A percentile compares a stretch with the other conserved stretches of the same genome.
These are phyloP conservation scores for Pseudogymnoascus sp. DNA, from an alignment of 2,329 filamentous ascomycete species.

Conservation along the genomic window DNA sequence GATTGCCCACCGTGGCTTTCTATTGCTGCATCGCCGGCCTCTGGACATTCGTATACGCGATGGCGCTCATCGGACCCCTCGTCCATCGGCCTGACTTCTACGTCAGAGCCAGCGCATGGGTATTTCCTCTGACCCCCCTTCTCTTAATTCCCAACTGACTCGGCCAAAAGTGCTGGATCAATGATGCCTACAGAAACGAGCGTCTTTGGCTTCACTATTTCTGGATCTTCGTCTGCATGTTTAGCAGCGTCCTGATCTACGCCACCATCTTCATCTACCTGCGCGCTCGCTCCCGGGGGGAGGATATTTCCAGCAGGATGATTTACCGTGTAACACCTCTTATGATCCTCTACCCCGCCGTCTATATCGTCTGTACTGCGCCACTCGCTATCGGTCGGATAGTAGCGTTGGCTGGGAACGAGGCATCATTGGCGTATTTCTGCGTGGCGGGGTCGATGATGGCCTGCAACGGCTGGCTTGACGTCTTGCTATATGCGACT, in stretches of 20 bases:
- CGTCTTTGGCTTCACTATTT: constrained; percentile 55
- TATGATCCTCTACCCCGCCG: neutral
- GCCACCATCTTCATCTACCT: constrained; percentile 17
- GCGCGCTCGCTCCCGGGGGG: neutral
- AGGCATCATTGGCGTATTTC: neutral
- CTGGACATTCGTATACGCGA: constrained; percentile 52
- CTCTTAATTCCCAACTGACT: neutral
- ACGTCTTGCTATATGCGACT: neutral
- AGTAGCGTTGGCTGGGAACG: neutral
- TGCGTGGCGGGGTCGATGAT: neutral
- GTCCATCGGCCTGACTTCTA: constrained; percentile 39
- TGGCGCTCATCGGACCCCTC: constrained; percentile 42
- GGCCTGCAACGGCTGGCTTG: neutral
- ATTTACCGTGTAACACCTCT: neutral
- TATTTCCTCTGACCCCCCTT: constrained; percentile 35
- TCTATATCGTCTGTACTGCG: neutral
- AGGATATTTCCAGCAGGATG: neutral
- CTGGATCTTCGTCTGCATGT: constrained; percentile 50
- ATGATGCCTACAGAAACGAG: constrained; percentile 41
- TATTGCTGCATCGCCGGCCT: constrained; percentile 37
- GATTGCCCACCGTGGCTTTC: constrained; percentile 42
- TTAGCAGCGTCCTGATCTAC: constrained; percentile 41
- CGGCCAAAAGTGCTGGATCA: constrained; percentile 44
- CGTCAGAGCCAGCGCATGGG: constrained; percentile 55
- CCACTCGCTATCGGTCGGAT: neutral